Percentiles rank a stretch among this genome's conserved stretches.
Conservation (phyloP, 2,329 filamentous ascomycete species). For the Penicillium palitans region DNA sequence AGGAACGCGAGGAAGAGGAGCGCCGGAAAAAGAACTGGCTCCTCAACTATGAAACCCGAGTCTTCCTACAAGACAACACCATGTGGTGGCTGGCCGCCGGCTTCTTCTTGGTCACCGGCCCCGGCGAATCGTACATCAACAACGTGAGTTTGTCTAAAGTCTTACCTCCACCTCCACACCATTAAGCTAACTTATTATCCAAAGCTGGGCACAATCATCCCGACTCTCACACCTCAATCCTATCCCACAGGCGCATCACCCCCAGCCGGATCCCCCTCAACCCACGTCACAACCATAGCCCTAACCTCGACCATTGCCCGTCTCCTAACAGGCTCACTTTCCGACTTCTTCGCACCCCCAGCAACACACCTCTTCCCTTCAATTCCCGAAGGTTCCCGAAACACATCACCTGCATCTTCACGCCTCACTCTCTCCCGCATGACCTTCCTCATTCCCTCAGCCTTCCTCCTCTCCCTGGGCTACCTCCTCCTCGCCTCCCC, state of each 20-base stretch:
- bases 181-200: neutral
- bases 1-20: slow-evolving; percentile 54
- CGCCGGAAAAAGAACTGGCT: slow-evolving; percentile 82
- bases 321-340: slow-evolving; percentile 83
- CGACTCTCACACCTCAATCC: slow-evolving; percentile 71
- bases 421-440: slow-evolving; percentile 71
- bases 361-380: slow-evolving; percentile 62
- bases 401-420: slow-evolving; percentile 32
- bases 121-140: slow-evolving; percentile 97
- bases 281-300: slow-evolving; percentile 90
- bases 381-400: slow-evolving; percentile 43
- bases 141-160: slow-evolving; percentile 54
- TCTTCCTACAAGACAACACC: slow-evolving; percentile 81
- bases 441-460: slow-evolving; percentile 73
- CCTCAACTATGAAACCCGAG: slow-evolving; percentile 83
- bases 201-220: slow-evolving; percentile 80
- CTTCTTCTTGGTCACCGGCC: slow-evolving; percentile 90
- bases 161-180: neutral
- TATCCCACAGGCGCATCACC: slow-evolving; percentile 49
- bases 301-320: slow-evolving; percentile 87
- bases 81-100: slow-evolving; percentile 95
- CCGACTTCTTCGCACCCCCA: slow-evolving; percentile 77
- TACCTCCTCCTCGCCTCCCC: slow-evolving; percentile 78
- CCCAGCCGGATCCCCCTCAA: slow-evolving; percentile 66
- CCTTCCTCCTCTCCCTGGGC: slow-evolving; percentile 70